Conservation (phyloP, 2,329 filamentous ascomycete genomes). For the Chaetothyriales sp. region DNA sequence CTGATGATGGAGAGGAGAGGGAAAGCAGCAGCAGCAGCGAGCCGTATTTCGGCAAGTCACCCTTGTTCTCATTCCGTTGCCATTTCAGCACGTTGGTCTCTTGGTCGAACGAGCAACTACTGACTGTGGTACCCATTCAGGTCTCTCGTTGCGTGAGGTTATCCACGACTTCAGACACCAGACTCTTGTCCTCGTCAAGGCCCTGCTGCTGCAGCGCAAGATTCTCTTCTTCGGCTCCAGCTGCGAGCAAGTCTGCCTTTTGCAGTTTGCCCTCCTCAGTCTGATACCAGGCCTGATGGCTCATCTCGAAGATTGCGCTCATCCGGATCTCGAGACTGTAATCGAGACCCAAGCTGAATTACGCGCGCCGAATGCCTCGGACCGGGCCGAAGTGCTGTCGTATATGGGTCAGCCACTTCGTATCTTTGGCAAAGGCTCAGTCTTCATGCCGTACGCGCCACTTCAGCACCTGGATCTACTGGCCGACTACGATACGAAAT, state of each 20-base stretch:
- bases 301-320: constrained; percentile 85
- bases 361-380: background rate
- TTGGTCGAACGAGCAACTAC: constrained; percentile 3
- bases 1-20: constrained; percentile 49
- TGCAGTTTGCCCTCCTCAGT: constrained; percentile 92
- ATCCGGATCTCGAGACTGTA: constrained; percentile 65
- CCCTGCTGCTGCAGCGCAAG: constrained; percentile 87
- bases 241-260: constrained; percentile 92
- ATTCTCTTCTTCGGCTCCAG: constrained; percentile 98
- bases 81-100: background rate
- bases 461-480: constrained; percentile 89
- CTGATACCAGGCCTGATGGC: constrained; percentile 84
- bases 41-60: constrained; percentile 61
- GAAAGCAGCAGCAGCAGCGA: constrained; percentile 30
- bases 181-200: constrained; percentile 86
- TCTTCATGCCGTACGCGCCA: constrained; percentile 94
- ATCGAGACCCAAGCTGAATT: constrained; percentile 44
- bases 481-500: constrained; percentile 86
- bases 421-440: constrained; percentile 86
- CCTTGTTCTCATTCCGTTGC: background rate
- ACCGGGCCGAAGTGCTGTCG: constrained; percentile 42
- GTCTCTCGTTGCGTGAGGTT: constrained; percentile 67
- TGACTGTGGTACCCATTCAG: constrained; percentile 22
- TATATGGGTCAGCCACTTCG: constrained; percentile 94
- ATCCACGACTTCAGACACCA: constrained; percentile 92